A percentile compares a stretch with the other conserved stretches of the same genome.
phyloP scores from a whole-genome alignment of 345 rosid species.

The Lepidium aucheri region DNA sequence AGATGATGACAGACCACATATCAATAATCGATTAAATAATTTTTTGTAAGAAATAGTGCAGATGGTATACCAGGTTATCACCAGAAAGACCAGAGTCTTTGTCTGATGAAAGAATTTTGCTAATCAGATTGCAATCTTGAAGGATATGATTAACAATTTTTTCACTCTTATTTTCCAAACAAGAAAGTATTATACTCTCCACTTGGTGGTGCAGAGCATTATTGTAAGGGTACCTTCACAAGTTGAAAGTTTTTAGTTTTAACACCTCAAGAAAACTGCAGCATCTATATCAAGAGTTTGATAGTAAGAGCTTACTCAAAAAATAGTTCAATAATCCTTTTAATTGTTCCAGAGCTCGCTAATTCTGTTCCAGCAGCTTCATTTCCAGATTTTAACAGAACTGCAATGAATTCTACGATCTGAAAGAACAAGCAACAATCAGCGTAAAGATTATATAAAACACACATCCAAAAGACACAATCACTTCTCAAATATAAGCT shows the following conservation, averaged over 20 bases:
- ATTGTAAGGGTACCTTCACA: conserved; percentile 86
- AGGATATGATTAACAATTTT: conserved; percentile 63
- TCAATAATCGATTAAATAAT: background rate
- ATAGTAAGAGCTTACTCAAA: conserved; percentile 57
- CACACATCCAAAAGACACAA: background rate
- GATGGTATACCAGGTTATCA: conserved; percentile 42
- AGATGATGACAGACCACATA: background rate
- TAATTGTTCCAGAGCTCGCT: conserved; percentile 67
- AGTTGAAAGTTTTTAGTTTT: conserved; percentile 4
- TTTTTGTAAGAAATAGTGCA: background rate
- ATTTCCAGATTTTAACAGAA: conserved; percentile 71
- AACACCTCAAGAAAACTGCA: background rate
- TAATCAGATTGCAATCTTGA: conserved; percentile 68
- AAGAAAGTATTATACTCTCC: conserved; percentile 75
- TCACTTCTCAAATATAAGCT: background rate
- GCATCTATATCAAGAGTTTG: background rate
- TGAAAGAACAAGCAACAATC: conserved; percentile 22
- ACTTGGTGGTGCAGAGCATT: conserved; percentile 96
- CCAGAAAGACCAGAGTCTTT: conserved; percentile 52
- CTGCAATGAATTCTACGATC: conserved; percentile 97
- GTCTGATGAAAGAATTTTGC: conserved; percentile 69
- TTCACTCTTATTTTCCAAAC: conserved; percentile 71
- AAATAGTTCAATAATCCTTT: conserved; percentile 69
- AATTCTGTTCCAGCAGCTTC: conserved; percentile 79
- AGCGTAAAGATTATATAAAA: background rate